These are phyloP conservation scores for Penicillium concentricum DNA, from an alignment of 2,329 filamentous ascomycete species.

Conservation along the genomic window DNA sequence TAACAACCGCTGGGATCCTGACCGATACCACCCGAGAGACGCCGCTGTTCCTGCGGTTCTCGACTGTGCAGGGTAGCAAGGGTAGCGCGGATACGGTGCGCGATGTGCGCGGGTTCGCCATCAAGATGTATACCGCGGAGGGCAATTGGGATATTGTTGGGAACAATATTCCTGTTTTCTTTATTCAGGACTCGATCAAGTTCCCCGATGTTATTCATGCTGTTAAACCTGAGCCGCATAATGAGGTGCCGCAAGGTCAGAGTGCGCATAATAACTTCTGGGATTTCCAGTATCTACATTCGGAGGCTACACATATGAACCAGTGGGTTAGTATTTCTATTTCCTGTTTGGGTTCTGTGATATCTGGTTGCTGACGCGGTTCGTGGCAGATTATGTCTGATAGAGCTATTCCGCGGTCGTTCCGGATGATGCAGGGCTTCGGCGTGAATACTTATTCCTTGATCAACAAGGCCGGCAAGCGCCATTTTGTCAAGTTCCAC, in stretches of 20 bases:
- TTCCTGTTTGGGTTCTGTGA: neutral
- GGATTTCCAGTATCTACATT: conserved; percentile 38
- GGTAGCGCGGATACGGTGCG: conserved; percentile 78
- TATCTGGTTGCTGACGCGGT: neutral
- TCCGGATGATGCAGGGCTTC: conserved; percentile 40
- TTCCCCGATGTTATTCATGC: conserved; percentile 44
- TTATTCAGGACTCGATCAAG: conserved; percentile 43
- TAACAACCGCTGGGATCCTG: conserved; percentile 63
- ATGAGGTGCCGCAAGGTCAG: conserved; percentile 52
- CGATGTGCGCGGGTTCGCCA: conserved; percentile 77
- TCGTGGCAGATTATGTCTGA: conserved; percentile 34
- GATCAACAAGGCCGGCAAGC: conserved; percentile 34
- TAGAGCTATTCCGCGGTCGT: conserved; percentile 36
- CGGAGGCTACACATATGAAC: conserved; percentile 36
- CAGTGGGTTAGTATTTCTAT: conserved; percentile 27
- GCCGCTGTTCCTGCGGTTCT: conserved; percentile 69
- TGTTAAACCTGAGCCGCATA: conserved; percentile 43
- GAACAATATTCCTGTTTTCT: conserved; percentile 45
- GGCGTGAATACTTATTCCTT: conserved; percentile 38
- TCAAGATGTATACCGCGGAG: conserved; percentile 75
- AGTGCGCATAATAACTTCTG: conserved; percentile 54
- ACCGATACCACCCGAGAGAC: conserved; percentile 68
- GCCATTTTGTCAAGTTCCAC: conserved; percentile 38
- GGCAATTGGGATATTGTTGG: conserved; percentile 63
- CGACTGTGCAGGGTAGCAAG: conserved; percentile 71